Conservation (phyloP, 1,284 basidiomycete species). For the Singerocomus rubriflavus region DNA sequence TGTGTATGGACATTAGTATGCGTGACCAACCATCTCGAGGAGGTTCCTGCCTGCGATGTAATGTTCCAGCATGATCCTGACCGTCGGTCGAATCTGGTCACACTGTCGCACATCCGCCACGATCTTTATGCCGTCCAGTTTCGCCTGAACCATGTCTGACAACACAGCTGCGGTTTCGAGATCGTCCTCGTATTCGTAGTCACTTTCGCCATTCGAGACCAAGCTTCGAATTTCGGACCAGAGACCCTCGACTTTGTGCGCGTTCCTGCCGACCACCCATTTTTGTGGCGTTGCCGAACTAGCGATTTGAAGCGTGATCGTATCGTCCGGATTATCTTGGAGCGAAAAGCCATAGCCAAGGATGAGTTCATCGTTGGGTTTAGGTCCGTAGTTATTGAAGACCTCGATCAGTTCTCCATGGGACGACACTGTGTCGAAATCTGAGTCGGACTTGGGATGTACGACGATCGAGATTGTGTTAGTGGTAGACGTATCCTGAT, state of each 20-base stretch:
- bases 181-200: constrained; percentile 49
- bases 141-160: constrained; percentile 57
- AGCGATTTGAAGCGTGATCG: constrained; percentile 74
- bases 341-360: constrained; percentile 87
- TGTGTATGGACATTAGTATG: constrained; percentile 5
- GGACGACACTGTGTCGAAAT: neutral
- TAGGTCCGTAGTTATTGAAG: constrained; percentile 88
- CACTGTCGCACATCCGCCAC: constrained; percentile 17
- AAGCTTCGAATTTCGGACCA: constrained; percentile 55
- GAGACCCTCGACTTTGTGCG: constrained; percentile 52
- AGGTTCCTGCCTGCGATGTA: constrained; percentile 52
- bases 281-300: constrained; percentile 40
- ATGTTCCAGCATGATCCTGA: constrained; percentile 51
- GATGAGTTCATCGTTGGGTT: constrained; percentile 84
- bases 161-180: constrained; percentile 65
- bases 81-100: constrained; percentile 44
- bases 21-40: no score
- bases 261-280: constrained; percentile 63
- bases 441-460: constrained; percentile 7
- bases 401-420: constrained; percentile 51
- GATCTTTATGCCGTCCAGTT: constrained; percentile 52
- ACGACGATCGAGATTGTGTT: constrained; percentile 38
- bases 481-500: neutral
- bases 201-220: constrained; percentile 39
- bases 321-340: constrained; percentile 76